phyloP scores from a whole-genome alignment of 2,329 filamentous ascomycete species.

The Fusarium marasasianum region DNA sequence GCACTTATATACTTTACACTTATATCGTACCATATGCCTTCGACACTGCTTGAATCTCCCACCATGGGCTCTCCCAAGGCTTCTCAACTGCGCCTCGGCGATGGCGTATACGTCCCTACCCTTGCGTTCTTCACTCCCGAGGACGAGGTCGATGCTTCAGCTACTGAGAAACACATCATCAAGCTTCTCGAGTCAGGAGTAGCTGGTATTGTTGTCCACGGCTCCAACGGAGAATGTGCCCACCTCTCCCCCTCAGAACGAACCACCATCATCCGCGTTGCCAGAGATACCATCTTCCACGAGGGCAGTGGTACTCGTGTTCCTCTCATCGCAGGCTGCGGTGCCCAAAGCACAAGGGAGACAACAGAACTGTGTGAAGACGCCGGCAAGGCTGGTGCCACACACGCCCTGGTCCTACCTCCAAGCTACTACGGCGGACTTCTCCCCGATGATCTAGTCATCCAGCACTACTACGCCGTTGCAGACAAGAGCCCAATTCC shows the following conservation, averaged over 20 bases:
- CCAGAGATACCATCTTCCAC: slow-evolving; percentile 48
- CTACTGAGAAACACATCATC: slow-evolving; percentile 48
- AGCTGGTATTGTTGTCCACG: slow-evolving; percentile 79
- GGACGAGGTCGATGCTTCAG: slow-evolving; percentile 47
- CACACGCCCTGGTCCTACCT: slow-evolving; percentile 80
- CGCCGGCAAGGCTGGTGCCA: slow-evolving; percentile 74
- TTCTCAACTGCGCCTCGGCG: slow-evolving; percentile 35
- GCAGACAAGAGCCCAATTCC: slow-evolving; percentile 68
- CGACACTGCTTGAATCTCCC: slow-evolving; percentile 36
- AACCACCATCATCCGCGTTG: slow-evolving; percentile 70
- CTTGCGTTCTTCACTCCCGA: slow-evolving; percentile 50
- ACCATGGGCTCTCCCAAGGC: slow-evolving; percentile 43
- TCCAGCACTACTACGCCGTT: slow-evolving; percentile 71
- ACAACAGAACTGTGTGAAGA: slow-evolving; percentile 76
- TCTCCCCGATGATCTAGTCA: slow-evolving; percentile 60
- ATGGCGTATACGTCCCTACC: slow-evolving; percentile 52
- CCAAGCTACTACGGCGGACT: slow-evolving; percentile 79
- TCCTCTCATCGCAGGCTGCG: slow-evolving; percentile 78
- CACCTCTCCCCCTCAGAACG: slow-evolving; percentile 79
- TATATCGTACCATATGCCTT: slow-evolving; percentile 30
- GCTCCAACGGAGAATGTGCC: slow-evolving; percentile 85
- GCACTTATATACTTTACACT: background rate
- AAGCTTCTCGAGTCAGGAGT: slow-evolving; percentile 72
- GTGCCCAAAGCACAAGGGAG: slow-evolving; percentile 78
- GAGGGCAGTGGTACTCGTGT: slow-evolving; percentile 33